Base-by-base conservation (phyloP, 2,329 filamentous ascomycete genomes). In the Gaeumannomyces sp. region DNA sequence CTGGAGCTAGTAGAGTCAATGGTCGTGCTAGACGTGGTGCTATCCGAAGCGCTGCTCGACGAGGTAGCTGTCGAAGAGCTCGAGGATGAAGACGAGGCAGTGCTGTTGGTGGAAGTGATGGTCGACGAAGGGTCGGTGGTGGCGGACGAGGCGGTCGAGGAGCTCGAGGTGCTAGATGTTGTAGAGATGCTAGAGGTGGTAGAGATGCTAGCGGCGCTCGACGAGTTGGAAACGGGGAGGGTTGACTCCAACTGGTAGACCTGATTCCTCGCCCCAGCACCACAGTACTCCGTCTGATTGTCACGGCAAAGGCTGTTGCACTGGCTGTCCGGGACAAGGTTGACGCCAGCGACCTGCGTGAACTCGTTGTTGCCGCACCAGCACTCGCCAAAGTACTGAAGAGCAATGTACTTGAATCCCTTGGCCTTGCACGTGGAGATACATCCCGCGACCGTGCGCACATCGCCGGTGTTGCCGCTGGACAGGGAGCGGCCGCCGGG, bases 311-410 rank as follows among this genome's bases (percentile, higher is more conserved):
- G 50, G 67, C 73, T 71, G 60, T 65, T 71, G 61, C 76, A 77
- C 16, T 73, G 71, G 0, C 67, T 66, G 10, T 65, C 62, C 16
- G 70, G 64, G 1, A 68, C 69, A 27, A 68, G 62, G 5, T 68
- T 65, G 25, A 72, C 66, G 10, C 64, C 67, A 10, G 68, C 45
- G 1, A 61, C 66, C 50, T 77, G 61, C 45, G 7, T n/a, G 10
- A 53, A 53, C 19, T 53, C 45, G 1, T 64, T 56, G 38, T 71
- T 69, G 28, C 60, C 64, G 10, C 58, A 66, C n/a, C 65, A 70
- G 38, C 68, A 70, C 62, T 71, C 69, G 27, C 70, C 70, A 4
- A 70, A 69, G 63, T 75, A 78, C 65, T 78, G 75, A 1, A 74
- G 64, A 4, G 76, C 76, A 2, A 73, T 72, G 31, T 72, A 73